Conservation (phyloP, 2,329 filamentous ascomycete genomes). For the Trichoderma sp. region DNA sequence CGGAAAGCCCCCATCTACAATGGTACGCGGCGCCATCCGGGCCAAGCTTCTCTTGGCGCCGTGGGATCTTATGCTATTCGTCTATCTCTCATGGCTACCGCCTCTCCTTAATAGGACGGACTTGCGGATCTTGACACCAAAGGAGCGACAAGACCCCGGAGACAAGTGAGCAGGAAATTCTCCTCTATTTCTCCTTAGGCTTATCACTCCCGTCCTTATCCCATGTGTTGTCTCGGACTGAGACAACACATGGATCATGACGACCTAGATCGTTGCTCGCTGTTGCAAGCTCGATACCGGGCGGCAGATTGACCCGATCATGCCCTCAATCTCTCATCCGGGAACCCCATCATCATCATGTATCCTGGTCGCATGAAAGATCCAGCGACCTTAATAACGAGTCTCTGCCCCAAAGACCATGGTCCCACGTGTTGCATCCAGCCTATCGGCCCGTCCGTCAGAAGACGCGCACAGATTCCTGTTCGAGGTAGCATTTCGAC, state of each 20-base stretch:
- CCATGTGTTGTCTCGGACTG: neutral
- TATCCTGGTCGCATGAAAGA: neutral
- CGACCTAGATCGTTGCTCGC: neutral
- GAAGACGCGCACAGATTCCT: constrained; percentile 19
- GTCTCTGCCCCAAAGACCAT: neutral
- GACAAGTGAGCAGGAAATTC: neutral
- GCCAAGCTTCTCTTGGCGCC: constrained; percentile 12
- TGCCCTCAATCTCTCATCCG: neutral
- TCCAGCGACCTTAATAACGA: neutral
- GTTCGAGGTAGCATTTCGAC: constrained; percentile 16
- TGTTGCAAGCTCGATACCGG: neutral
- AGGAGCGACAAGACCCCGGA: neutral
- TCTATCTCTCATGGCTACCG: neutral
- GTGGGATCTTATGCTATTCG: neutral
- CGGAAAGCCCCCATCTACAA: neutral
- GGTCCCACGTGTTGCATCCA: constrained; percentile 19
- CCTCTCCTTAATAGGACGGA: constrained; percentile 1
- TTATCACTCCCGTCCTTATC: neutral
- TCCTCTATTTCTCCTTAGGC: neutral
- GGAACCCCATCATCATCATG: neutral
- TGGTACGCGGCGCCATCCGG: constrained; percentile 7
- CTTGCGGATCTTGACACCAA: neutral
- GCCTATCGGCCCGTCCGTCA: constrained; percentile 22
- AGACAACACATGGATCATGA: neutral
- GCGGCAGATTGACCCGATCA: constrained; percentile 17